Base-by-base conservation (phyloP, 805 yeast species). In the Starmerella asiatica region DNA sequence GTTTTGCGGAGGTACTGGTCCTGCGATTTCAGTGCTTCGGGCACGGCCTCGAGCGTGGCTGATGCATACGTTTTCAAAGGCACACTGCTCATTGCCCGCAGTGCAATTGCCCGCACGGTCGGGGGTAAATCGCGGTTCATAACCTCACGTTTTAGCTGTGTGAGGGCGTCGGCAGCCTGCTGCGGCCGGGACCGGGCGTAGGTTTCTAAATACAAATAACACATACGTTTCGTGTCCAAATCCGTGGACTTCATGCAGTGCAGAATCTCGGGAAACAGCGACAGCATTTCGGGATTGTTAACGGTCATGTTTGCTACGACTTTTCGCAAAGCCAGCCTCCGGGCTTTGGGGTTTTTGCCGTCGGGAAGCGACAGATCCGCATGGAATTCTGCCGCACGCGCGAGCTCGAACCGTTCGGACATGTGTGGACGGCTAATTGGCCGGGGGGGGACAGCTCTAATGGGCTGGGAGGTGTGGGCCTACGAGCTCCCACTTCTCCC, bases 261-360 rank as follows among this genome's bases (percentile, higher is more conserved):
- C 52, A 79, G 62, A 5, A 83, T 69, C 37, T 82, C 93, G 1
- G 76, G 75, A 52, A 77, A 71, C 39, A 88, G 56, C 16, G 61
- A 56, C 9, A 74, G 65, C 72, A 85, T 73, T 54, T 88, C 95
- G 40, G 69, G 69, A 56, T 82, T 83, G 36, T 85, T 84, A 59
- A 84, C 67, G 5, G 93, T 78, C 58, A 84, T 69, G 58, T 85
- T 86, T 32, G 94, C 88, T 6, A 86, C 67, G 21, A 84, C 70
- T 52, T 79, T 80, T 56, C 76, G 77, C 52, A 88, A 56, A 1
- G 76, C 68, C 9, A 63, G 60, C 49, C 69, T 73, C 40, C 60
- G 62, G 26, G 51, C 48, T 38, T 50, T 52, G 39, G 51, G 40
- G 37, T 59, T 57, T 44, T 55, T 58, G 48, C 62, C 65, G 35